phyloP scores from a whole-genome alignment of 176 grass and related monocot species.

The Calamus simplicifolius region DNA sequence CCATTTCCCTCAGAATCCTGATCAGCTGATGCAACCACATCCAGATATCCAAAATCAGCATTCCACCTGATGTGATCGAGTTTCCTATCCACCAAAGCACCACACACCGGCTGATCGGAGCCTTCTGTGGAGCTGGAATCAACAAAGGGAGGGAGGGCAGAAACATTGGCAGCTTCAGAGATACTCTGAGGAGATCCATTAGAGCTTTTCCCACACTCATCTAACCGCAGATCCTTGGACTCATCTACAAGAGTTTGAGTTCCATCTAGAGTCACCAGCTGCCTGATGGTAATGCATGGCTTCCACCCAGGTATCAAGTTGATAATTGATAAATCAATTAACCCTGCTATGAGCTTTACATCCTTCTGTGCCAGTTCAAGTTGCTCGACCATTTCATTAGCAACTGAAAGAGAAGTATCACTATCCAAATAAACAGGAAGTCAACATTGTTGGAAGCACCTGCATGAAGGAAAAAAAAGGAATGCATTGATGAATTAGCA shows the following conservation, averaged over 20 bases:
- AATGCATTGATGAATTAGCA: constrained; percentile 6
- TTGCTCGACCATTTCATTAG: constrained; percentile 33
- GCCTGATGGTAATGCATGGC: constrained; percentile 5
- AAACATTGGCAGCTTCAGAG: constrained; percentile 11
- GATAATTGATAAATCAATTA: constrained; percentile 40
- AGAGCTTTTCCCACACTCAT: background rate
- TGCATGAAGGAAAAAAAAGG: constrained; percentile 5
- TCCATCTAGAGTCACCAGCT: constrained; percentile 5
- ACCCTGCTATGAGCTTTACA: constrained; percentile 20
- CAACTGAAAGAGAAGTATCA: constrained; percentile 30
- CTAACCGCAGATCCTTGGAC: constrained; percentile 1
- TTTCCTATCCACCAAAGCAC: background rate
- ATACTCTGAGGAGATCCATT: background rate
- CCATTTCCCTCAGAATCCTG: constrained; percentile 3
- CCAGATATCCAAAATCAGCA: background rate
- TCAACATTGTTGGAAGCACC: constrained; percentile 20
- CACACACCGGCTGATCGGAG: background rate
- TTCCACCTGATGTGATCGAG: background rate
- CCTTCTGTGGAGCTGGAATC: background rate
- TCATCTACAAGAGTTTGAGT: constrained; percentile 8
- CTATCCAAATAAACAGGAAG: constrained; percentile 25
- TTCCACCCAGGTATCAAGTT: constrained; percentile 28
- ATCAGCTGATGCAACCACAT: background rate
- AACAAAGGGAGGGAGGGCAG: background rate
- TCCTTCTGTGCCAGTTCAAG: constrained; percentile 21